Conservation (phyloP, 73 alveolate species). For the Uronychia binucleata region DNA sequence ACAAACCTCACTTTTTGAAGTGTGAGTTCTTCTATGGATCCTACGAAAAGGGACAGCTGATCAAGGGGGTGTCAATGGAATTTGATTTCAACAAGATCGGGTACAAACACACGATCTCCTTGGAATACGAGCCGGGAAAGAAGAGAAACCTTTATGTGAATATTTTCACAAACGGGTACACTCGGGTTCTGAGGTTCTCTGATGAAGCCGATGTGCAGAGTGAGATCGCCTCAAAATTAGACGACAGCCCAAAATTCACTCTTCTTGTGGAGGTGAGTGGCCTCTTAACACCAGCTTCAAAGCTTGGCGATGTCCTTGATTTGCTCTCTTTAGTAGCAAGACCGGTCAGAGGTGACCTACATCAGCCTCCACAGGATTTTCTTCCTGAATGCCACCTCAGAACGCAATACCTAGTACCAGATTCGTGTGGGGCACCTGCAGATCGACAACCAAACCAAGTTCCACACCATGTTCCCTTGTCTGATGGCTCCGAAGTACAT, state of each 20-base stretch:
- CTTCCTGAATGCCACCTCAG: slow-evolving; percentile 9
- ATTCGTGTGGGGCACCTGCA: slow-evolving; percentile 39
- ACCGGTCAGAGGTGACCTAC: slow-evolving; percentile 4
- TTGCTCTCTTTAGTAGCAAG: not conserved
- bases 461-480: slow-evolving; percentile 50
- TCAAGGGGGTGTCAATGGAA: not conserved
- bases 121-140: slow-evolving; percentile 11
- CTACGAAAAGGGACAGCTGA: slow-evolving; percentile 11
- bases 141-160: slow-evolving; percentile 11
- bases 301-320: slow-evolving; percentile 15
- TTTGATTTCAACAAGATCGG: slow-evolving; percentile 35
- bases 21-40: slow-evolving; percentile 29
- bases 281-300: slow-evolving; percentile 6
- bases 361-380: not conserved
- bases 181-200: slow-evolving; percentile 34
- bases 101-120: not conserved
- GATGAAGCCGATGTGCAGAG: slow-evolving; percentile 14
- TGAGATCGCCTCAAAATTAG: slow-evolving; percentile 21
- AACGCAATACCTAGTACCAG: slow-evolving; percentile 18
- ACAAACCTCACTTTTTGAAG: slow-evolving; percentile 12
- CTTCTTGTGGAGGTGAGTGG: slow-evolving; percentile 2
- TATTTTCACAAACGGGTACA: slow-evolving; percentile 58
- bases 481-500: slow-evolving; percentile 30
- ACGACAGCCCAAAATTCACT: slow-evolving; percentile 31
- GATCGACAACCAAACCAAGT: slow-evolving; percentile 47